Evolutionary conservation across 768 basidiomycete genomes (phyloP).

Genomic region (Cantharellus cinnabarinus): DNA sequence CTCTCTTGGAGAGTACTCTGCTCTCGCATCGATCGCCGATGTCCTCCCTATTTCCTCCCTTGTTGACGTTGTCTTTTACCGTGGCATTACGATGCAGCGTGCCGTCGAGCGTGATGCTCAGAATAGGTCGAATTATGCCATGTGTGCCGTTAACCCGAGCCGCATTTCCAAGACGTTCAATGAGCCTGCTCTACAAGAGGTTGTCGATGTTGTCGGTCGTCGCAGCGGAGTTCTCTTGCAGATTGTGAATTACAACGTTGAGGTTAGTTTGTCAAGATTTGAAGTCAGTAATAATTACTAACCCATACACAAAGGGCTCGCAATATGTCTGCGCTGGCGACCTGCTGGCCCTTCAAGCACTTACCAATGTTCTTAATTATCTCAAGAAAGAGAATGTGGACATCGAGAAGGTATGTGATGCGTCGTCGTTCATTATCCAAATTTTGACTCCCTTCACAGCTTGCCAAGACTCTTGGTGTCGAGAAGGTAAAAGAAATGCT

Average conservation of each 20-base stretch:
- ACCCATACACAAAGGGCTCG: slow-evolving; percentile 45
- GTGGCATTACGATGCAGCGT: slow-evolving; percentile 99
- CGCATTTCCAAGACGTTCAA: slow-evolving; percentile 88
- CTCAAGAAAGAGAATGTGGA: slow-evolving; percentile 93
- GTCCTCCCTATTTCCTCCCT: slow-evolving; percentile 87
- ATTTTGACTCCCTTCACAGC: slow-evolving; percentile 21
- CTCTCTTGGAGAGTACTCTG: slow-evolving; percentile 96
- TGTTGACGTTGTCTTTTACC: slow-evolving; percentile 97
- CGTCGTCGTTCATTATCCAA: background rate
- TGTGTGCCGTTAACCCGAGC: slow-evolving; percentile 98
- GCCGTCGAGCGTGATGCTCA: slow-evolving; percentile 89
- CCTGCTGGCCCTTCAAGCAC: slow-evolving; percentile 73
- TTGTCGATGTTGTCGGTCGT: slow-evolving; percentile 75
- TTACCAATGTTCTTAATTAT: slow-evolving; percentile 93
- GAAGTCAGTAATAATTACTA: background rate
- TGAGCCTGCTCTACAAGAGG: slow-evolving; percentile 88
- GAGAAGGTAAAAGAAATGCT: slow-evolving; percentile 97
- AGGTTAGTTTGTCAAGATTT: slow-evolving; percentile 27
- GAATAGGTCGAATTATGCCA: slow-evolving; percentile 90
- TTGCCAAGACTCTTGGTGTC: slow-evolving; percentile 69
- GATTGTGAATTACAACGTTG: slow-evolving; percentile 93
- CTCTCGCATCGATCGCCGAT: slow-evolving; percentile 92
- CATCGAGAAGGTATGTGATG: slow-evolving; percentile 47
- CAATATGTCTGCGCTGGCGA: slow-evolving; percentile 99
- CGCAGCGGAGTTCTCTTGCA: slow-evolving; percentile 70